Base-by-base conservation (phyloP, 2,329 filamentous ascomycete species). In the Aspergillus flavus region DNA sequence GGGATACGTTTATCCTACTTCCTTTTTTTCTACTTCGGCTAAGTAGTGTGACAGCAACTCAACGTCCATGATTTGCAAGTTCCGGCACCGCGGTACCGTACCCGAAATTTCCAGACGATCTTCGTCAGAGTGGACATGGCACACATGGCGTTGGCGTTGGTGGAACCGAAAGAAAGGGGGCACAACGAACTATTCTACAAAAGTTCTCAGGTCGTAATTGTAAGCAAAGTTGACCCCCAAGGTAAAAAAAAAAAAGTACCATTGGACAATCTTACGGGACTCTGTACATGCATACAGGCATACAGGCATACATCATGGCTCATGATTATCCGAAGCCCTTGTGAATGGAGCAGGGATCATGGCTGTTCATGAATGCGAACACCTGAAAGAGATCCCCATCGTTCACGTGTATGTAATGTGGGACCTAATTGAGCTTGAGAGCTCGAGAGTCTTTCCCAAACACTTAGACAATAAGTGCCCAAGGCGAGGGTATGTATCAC, bases 391-490 rank as follows among this genome's bases (percentile, higher is more conserved):
- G 30, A 19, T 32, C 50, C 12, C 28, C 52, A 39, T 58, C 58
- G 56, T 59, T 64, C 66, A 68, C 64, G 64, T 64, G 64, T 61
- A 56, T 59, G 57, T 39, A 59, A 63, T 23, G 52, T 57, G 50
- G 58, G 39, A 32, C 41, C 48, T 56, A 58, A 59, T 57, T 53
- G 23, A 57, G 58, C 34, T 59, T 46, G 21, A 59, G 32, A 52
- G 50, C 32, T 26, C 48, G 34, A 19, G 52, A 28, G 45, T 30
- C n/a, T 48, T 58, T 21, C 28, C 55, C 12, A n/a, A 55, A 45
- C 11, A 56, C n/a, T 21, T 53, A 3, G 21, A 57, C 43, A 39
- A 58, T 58, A 55, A 10, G 12, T 16, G 26, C n/a, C 30, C 14
- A 21, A 26, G 1, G n/a, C 21, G 28, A 55, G 41, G 52, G 21